Evolutionary conservation across 2,329 filamentous ascomycete genomes (phyloP).

Genomic region (Diaporthe batatas): DNA sequence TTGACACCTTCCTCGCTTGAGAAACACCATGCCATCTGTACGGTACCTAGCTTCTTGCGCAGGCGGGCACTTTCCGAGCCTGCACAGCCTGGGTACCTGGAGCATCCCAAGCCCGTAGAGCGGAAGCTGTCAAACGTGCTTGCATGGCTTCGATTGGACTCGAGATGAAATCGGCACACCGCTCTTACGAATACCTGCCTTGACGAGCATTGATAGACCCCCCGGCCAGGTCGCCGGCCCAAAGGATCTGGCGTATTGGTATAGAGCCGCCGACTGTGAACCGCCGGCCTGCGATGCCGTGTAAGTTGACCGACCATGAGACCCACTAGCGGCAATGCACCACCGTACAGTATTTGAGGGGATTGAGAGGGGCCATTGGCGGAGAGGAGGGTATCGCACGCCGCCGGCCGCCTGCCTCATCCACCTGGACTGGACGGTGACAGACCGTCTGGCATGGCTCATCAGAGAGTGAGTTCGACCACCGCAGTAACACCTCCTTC

Average conservation of each 20-base stretch:
- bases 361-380: not conserved
- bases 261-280: slow-evolving; percentile 11
- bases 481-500: slow-evolving; percentile 11
- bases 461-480: slow-evolving; percentile 12
- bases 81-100: slow-evolving; percentile 23
- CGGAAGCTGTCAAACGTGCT: slow-evolving; percentile 25
- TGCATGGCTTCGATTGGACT: slow-evolving; percentile 25
- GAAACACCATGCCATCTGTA: slow-evolving; percentile 25
- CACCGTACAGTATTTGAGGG: not conserved
- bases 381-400: slow-evolving; percentile 5
- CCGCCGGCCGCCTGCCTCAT: slow-evolving; percentile 28
- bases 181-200: slow-evolving; percentile 18
- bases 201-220: slow-evolving; percentile 19
- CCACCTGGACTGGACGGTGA: slow-evolving; percentile 6
- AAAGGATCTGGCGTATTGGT: slow-evolving; percentile 15
- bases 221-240: slow-evolving; percentile 28
- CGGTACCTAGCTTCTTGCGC: not conserved
- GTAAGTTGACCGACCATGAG: slow-evolving; percentile 4
- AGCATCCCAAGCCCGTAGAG: slow-evolving; percentile 29
- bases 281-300: slow-evolving; percentile 25
- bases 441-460: not conserved
- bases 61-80: slow-evolving; percentile 32
- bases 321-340: slow-evolving; percentile 17
- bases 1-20: slow-evolving; percentile 20
- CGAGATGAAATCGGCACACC: slow-evolving; percentile 35